A percentile compares a stretch with the other conserved stretches of the same genome.
Evolutionary conservation across 192 early-diverging fungal genomes (phyloP).

Genomic region (Diversispora eburnea): DNA sequence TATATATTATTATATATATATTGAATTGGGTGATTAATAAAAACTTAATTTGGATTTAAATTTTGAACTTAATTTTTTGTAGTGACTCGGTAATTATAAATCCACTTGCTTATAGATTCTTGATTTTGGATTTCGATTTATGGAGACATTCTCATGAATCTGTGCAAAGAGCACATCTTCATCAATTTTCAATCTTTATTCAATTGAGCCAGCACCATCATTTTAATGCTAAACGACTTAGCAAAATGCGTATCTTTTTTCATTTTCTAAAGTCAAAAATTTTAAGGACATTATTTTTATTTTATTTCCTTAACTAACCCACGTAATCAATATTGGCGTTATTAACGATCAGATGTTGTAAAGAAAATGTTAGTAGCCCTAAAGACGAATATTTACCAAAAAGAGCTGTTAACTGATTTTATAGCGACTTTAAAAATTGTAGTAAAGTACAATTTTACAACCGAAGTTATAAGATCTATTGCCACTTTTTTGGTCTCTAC

Average conservation of each 20-base stretch:
- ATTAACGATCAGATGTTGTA: constrained; percentile 43
- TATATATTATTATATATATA: not conserved
- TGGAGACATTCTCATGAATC: constrained; percentile 55
- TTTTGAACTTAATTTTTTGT: not conserved
- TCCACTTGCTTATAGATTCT: constrained; percentile 55
- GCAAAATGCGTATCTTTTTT: constrained; percentile 53
- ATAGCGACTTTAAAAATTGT: constrained; percentile 53
- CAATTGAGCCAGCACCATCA: constrained; percentile 51
- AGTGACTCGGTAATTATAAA: constrained; percentile 66
- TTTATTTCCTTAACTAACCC: not conserved
- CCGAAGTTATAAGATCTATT: constrained; percentile 55
- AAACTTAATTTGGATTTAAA: constrained; percentile 16
- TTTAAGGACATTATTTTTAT: not conserved
- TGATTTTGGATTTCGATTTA: constrained; percentile 67
- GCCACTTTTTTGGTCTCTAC: constrained; percentile 64
- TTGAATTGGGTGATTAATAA: not conserved
- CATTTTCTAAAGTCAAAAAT: not conserved
- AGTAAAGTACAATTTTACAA: constrained; percentile 52
- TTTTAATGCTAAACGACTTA: constrained; percentile 56
- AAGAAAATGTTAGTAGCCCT: constrained; percentile 60
- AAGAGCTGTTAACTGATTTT: constrained; percentile 49
- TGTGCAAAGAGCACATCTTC: constrained; percentile 56
- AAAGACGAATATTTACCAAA: constrained; percentile 53
- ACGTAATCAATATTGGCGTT: too few relatives aligned
- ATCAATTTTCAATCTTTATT: constrained; percentile 59